Base-by-base conservation (phyloP, 768 basidiomycete species). In the Pleurotus sapidus region DNA sequence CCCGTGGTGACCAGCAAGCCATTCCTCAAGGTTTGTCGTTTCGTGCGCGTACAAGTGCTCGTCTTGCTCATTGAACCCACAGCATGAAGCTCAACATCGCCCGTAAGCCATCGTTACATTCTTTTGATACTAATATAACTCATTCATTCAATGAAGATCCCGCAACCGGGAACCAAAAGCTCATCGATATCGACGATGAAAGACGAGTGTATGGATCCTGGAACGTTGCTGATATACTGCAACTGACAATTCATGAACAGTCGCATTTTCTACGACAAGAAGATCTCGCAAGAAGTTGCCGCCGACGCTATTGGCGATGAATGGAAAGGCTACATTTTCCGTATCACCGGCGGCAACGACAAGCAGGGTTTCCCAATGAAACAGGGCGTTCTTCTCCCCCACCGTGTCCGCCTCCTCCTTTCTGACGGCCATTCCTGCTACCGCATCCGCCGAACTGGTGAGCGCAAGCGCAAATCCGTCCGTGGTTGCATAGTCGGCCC, bases 331-430 rank as follows among this genome's bases (percentile, higher is more conserved):
- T 98, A 97, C 79, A 77, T 98, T 72, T 86, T 97, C 83, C 89
- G 94, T 67, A 91, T 99, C 80, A 95, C 93, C 25, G 95, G 95
- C 67, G 93, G 96, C 62, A 98, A 98, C 82, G 95, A 98, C 87
- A 93, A 94, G 80, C 93, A 95, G 74, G 94, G 95, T 70, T 96
- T 97, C 84, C 94, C 95, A 48, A 97, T 98, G 94, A 98, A 98
- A 78, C 96, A 99, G 79, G 95, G 96, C 79, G 91, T 98, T 64
- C 90, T 98, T 60, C 84, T 96, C 67, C 93, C 93, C 58, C 72
- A 93, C 79, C 95, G 96, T 84, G 93, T 95, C 66, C 81, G 85
- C 60, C 90, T 99, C 63, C 91, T 98, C 68, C 91, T 99, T 70
- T 67, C 91, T 61, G 92, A 96, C 73, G 95, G 95, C 51, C 96